Conservation (phyloP, 495 filamentous ascomycete species). For the Tuber borchii region DNA sequence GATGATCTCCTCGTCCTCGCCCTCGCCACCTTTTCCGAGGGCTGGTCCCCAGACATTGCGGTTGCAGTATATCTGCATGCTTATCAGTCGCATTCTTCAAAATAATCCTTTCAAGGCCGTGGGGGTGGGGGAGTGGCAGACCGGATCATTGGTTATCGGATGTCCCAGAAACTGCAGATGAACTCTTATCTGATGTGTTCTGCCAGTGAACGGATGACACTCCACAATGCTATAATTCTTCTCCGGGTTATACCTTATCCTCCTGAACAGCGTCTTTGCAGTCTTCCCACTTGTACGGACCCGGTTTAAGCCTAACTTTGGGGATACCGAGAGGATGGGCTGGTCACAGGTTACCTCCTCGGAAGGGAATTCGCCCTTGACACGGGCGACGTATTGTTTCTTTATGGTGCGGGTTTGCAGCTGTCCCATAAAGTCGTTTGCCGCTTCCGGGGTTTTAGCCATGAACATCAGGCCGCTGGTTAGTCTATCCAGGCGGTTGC, state of each 20-base stretch:
- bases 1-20: conserved; percentile 80
- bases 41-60: conserved; percentile 78
- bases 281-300: conserved; percentile 87
- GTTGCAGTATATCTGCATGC: conserved; percentile 71
- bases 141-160: conserved; percentile 88
- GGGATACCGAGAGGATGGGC: conserved; percentile 87
- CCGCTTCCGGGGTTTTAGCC: conserved; percentile 71
- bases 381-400: conserved; percentile 91
- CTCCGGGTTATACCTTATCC: conserved; percentile 59
- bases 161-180: conserved; percentile 92
- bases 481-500: conserved; percentile 86
- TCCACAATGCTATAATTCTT: conserved; percentile 81
- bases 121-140: background rate
- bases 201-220: conserved; percentile 84
- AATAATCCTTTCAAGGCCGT: background rate
- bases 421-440: conserved; percentile 65
- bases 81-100: background rate
- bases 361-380: conserved; percentile 77
- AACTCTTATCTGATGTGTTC: conserved; percentile 91
- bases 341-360: conserved; percentile 79
- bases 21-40: conserved; percentile 64
- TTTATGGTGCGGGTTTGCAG: conserved; percentile 69
- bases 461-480: conserved; percentile 98
- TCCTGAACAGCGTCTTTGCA: conserved; percentile 82
- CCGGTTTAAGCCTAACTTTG: conserved; percentile 87